Percentiles rank a stretch among this genome's conserved stretches.
Evolutionary conservation across 306 rosid species (phyloP).

Genomic region (Rosa lucieae): DNA sequence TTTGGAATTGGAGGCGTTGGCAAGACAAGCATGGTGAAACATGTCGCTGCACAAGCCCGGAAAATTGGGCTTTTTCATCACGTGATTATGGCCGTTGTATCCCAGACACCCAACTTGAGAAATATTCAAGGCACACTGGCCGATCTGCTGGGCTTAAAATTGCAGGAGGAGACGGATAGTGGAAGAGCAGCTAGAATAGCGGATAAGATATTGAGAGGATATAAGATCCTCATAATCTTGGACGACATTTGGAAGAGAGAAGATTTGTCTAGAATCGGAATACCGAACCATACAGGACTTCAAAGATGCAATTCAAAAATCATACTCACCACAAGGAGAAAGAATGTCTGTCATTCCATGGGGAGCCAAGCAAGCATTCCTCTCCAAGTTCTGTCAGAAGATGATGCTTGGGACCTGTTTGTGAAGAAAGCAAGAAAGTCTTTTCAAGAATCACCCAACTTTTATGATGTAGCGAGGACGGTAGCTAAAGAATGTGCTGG

Average conservation of each 20-base stretch:
- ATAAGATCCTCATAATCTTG: background rate
- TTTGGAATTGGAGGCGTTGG: background rate
- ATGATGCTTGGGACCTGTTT: background rate
- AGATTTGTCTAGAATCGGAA: background rate
- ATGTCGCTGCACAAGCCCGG: background rate
- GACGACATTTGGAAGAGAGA: background rate
- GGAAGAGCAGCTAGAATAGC: background rate
- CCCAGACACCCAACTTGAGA: background rate
- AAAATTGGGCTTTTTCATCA: background rate
- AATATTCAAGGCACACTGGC: background rate
- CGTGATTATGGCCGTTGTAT: background rate
- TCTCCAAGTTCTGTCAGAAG: background rate
- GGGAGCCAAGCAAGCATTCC: background rate
- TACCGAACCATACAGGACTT: background rate
- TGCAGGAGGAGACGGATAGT: fast-evolving
- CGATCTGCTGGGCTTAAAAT: background rate
- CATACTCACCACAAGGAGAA: background rate
- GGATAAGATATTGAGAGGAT: background rate
- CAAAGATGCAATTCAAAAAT: background rate
- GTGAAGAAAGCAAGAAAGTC: background rate
- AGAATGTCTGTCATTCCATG: background rate
- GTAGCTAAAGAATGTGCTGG: background rate
- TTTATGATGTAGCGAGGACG: background rate
- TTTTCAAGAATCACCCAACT: background rate
- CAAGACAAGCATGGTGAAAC: background rate